A percentile compares a stretch with the other conserved stretches of the same genome.
These are phyloP conservation scores for Copromyces sp. DNA, from an alignment of 495 filamentous ascomycete species.

Conservation along the genomic window DNA sequence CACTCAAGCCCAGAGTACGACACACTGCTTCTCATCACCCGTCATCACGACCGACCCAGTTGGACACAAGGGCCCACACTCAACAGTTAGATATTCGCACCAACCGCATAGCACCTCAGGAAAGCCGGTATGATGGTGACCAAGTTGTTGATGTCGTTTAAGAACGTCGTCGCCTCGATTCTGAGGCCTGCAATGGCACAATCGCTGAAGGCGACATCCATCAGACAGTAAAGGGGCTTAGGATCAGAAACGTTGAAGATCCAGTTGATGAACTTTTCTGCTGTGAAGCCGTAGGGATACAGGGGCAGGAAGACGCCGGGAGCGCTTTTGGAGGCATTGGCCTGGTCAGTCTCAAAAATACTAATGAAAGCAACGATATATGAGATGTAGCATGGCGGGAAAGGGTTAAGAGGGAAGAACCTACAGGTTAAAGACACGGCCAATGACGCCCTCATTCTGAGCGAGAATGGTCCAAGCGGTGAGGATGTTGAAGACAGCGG, in stretches of 20 bases:
- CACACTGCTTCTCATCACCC: background rate
- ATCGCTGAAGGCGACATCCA: background rate
- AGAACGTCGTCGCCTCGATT: background rate
- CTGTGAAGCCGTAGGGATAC: background rate
- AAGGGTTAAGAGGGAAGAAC: background rate
- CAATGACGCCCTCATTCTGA: background rate
- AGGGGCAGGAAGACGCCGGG: background rate
- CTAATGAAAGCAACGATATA: background rate
- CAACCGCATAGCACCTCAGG: background rate
- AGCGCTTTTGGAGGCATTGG: background rate
- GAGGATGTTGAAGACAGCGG: background rate
- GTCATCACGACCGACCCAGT: background rate
- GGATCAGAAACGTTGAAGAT: constrained; percentile 1
- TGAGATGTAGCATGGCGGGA: background rate
- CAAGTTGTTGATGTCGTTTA: background rate
- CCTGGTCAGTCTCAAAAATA: background rate
- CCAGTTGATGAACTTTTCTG: background rate
- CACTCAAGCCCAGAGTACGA: background rate
- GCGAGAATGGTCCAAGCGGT: background rate
- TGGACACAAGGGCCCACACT: background rate
- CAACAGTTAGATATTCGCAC: background rate
- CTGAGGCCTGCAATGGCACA: background rate
- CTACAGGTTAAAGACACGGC: background rate
- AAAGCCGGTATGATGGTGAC: background rate
- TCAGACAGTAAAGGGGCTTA: constrained; percentile 1